Conservation (phyloP, 2,329 filamentous ascomycete genomes). For the Fusarium guadeloupense region DNA sequence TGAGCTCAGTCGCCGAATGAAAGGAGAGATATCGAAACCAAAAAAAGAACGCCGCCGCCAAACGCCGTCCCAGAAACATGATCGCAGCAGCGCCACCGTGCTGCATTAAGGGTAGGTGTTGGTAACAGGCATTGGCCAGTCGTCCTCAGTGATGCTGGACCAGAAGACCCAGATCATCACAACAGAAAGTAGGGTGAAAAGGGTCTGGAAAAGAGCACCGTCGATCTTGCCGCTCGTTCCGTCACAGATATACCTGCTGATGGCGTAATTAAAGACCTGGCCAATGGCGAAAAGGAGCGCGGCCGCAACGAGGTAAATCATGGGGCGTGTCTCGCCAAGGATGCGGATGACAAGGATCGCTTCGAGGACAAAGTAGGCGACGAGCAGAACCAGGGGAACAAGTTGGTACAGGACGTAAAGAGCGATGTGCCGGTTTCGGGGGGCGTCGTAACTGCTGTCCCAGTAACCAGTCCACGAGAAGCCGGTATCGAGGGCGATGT, state of each 20-base stretch:
- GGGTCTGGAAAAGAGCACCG: conserved; percentile 88
- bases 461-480: conserved; percentile 86
- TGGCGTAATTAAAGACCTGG: conserved; percentile 94
- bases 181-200: conserved; percentile 89
- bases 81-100: conserved; percentile 10
- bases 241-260: conserved; percentile 90
- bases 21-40: conserved; percentile 43
- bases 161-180: conserved; percentile 92
- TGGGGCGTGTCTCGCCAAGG: conserved; percentile 88
- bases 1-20: conserved; percentile 40
- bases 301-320: conserved; percentile 83
- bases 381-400: conserved; percentile 86
- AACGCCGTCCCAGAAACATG: conserved; percentile 41
- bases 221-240: conserved; percentile 88
- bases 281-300: conserved; percentile 87
- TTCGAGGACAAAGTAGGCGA: conserved; percentile 86
- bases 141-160: conserved; percentile 98
- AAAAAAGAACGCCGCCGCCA: conserved; percentile 37
- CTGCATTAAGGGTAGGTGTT: conserved; percentile 51
- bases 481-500: conserved; percentile 93
- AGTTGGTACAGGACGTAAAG: conserved; percentile 96
- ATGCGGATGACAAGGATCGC: conserved; percentile 83
- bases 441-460: conserved; percentile 69
- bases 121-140: conserved; percentile 77
- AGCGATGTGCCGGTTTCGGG: conserved; percentile 80